Percentiles rank a stretch among this genome's conserved stretches.
phyloP scores from a whole-genome alignment of 2,329 filamentous ascomycete genomes.

The Aspergillus sp. region DNA sequence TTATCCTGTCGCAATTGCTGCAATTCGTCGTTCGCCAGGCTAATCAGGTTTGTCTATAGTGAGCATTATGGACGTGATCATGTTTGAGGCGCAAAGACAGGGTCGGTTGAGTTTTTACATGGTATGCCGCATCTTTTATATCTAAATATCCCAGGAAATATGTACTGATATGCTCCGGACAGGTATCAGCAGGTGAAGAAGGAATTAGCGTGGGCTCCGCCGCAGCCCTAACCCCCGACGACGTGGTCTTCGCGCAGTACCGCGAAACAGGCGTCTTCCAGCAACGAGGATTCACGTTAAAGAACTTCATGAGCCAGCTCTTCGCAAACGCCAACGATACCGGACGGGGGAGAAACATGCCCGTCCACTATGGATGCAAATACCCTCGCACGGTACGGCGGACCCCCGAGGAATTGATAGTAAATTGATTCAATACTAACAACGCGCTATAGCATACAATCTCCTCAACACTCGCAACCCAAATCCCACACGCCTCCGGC shows the following conservation, averaged over 20 bases:
- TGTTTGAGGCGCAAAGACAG: conserved; percentile 97
- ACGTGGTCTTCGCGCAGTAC: conserved; percentile 94
- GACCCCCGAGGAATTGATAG: background rate
- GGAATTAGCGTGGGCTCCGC: conserved; percentile 88
- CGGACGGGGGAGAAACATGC: conserved; percentile 90
- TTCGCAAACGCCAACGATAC: conserved; percentile 82
- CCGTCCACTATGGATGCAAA: conserved; percentile 87
- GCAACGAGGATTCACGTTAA: conserved; percentile 81
- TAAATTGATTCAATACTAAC: background rate
- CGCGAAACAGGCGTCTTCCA: conserved; percentile 89
- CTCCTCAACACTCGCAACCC: conserved; percentile 80
- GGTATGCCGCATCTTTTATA: conserved; percentile 51
- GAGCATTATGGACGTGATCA: conserved; percentile 91
- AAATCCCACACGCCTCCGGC: conserved; percentile 83
- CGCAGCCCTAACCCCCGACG: conserved; percentile 75
- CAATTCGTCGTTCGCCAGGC: background rate
- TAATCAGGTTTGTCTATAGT: conserved; percentile 41
- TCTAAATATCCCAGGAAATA: background rate
- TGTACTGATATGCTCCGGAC: background rate
- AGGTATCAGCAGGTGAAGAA: conserved; percentile 84
- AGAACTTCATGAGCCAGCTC: conserved; percentile 92
- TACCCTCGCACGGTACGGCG: conserved; percentile 75
- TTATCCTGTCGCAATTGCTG: no score
- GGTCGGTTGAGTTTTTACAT: conserved; percentile 96
- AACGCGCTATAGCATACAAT: conserved; percentile 74